A percentile compares a stretch with the other conserved stretches of the same genome.
These are phyloP conservation scores for Angomonas ambiguus DNA, from an alignment of 208 protist species.

Conservation along the genomic window DNA sequence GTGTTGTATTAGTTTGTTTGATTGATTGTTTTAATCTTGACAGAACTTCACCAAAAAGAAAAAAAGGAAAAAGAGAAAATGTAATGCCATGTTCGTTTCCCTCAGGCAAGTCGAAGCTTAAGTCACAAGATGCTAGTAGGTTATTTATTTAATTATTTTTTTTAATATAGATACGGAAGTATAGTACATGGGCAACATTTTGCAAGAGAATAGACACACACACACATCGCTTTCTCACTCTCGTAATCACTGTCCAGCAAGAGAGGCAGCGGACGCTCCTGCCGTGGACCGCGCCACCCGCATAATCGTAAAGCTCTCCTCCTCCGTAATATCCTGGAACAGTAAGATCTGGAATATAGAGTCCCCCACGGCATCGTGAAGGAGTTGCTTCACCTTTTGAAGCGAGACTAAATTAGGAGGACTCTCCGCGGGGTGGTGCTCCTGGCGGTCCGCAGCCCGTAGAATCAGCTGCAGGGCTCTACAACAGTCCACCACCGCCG, in stretches of 20 bases:
- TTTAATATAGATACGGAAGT: too few relatives aligned
- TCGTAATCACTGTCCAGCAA: background rate
- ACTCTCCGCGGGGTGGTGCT: slow-evolving; percentile 14
- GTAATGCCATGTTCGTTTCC: background rate
- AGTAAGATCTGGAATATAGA: slow-evolving; percentile 59
- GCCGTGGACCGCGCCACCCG: slow-evolving; percentile 29
- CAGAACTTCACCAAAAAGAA: background rate
- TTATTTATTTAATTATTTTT: too few relatives aligned
- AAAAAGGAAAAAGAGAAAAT: slow-evolving; percentile 6
- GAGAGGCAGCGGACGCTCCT: background rate
- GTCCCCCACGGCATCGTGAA: slow-evolving; percentile 51
- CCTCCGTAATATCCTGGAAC: slow-evolving; percentile 64
- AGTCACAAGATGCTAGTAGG: too few relatives aligned
- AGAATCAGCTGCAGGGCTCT: slow-evolving; percentile 62
- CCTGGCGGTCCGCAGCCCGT: slow-evolving; percentile 32
- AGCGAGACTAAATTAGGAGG: slow-evolving; percentile 11
- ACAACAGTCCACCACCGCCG: slow-evolving; percentile 64
- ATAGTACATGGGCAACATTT: too few relatives aligned
- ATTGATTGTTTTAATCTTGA: too few relatives aligned
- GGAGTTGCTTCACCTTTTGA: slow-evolving; percentile 42
- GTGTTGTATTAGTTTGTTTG: too few relatives aligned
- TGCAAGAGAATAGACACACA: too few relatives aligned
- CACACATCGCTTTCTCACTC: too few relatives aligned
- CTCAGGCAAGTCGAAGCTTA: too few relatives aligned
- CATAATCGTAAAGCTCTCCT: slow-evolving; percentile 52